Percentiles rank a stretch among this genome's conserved stretches.
phyloP scores from a whole-genome alignment of 1,284 basidiomycete genomes.

The Sanghuangporus sanghuang region DNA sequence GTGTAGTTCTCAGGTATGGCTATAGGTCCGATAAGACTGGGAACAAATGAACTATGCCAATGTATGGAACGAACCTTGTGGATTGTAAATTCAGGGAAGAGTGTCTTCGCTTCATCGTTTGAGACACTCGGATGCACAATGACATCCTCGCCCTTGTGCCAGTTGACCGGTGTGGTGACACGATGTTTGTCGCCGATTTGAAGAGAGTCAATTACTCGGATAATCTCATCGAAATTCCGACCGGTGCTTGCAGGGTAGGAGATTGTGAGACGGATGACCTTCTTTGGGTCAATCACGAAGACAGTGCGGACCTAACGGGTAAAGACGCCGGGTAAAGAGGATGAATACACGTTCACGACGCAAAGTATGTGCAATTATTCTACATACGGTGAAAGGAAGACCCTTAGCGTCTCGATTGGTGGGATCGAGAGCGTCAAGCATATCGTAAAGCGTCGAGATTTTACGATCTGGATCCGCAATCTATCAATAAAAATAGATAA shows the following conservation, averaged over 20 bases:
- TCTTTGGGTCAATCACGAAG: constrained; percentile 91
- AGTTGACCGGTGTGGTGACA: constrained; percentile 88
- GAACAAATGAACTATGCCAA: neutral
- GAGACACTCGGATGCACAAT: constrained; percentile 90
- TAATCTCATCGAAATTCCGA: constrained; percentile 80
- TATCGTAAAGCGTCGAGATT: constrained; percentile 85
- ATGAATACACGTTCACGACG: constrained; percentile 4
- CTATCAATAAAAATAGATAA: constrained; percentile 30
- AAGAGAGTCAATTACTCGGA: constrained; percentile 82
- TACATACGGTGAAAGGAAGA: constrained; percentile 69
- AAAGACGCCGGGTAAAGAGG: constrained; percentile 2
- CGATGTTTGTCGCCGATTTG: constrained; percentile 92
- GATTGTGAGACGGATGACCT: constrained; percentile 84
- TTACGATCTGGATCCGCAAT: constrained; percentile 90
- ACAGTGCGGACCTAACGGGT: constrained; percentile 83
- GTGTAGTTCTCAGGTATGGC: constrained; percentile 76
- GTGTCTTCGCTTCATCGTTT: constrained; percentile 83
- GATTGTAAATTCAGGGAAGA: constrained; percentile 73
- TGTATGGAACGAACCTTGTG: constrained; percentile 50
- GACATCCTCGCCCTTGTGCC: constrained; percentile 90
- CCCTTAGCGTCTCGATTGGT: constrained; percentile 95
- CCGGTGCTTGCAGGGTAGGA: constrained; percentile 88
- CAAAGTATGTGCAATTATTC: neutral
- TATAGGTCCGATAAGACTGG: constrained; percentile 25
- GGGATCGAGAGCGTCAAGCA: constrained; percentile 93